These are phyloP conservation scores for Pyrenula aspistea DNA, from an alignment of 495 filamentous ascomycete species.

Conservation along the genomic window DNA sequence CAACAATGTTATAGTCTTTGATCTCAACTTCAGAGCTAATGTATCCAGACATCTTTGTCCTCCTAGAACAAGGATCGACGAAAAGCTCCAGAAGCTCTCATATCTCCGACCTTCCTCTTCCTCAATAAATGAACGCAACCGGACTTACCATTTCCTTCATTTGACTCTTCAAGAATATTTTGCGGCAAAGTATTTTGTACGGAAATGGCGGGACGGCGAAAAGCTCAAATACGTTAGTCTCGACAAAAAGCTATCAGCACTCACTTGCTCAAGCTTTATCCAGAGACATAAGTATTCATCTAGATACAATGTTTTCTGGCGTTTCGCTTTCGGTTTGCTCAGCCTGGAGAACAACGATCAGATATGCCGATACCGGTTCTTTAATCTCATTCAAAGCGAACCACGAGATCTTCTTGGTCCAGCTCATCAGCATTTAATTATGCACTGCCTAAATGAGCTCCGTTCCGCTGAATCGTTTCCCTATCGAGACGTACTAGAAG, in stretches of 20 bases:
- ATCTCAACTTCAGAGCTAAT: slow-evolving; percentile 4
- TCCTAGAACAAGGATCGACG: too few relatives aligned
- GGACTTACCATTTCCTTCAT: slow-evolving; percentile 29
- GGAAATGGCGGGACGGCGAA: slow-evolving; percentile 16
- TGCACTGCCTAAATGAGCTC: slow-evolving; percentile 27
- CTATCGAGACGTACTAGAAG: slow-evolving; percentile 10
- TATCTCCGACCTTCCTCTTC: slow-evolving; percentile 20
- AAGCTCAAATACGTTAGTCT: slow-evolving; percentile 10
- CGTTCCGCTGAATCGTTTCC: slow-evolving; percentile 1
- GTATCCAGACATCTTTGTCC: too few relatives aligned
- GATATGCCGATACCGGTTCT: slow-evolving; percentile 18
- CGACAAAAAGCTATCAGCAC: slow-evolving; percentile 2
- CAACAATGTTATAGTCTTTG: slow-evolving; percentile 24
- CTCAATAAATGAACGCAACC: slow-evolving; percentile 2
- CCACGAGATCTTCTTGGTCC: slow-evolving; percentile 26
- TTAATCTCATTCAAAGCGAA: slow-evolving; percentile 21
- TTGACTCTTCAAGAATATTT: slow-evolving; percentile 30
- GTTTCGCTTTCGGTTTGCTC: slow-evolving; percentile 30
- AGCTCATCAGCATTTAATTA: slow-evolving; percentile 24
- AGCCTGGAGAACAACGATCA: slow-evolving; percentile 2
- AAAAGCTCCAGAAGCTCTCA: slow-evolving; percentile 14
- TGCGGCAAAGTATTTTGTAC: slow-evolving; percentile 29
- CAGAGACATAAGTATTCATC: slow-evolving; percentile 23
- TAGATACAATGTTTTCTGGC: slow-evolving; percentile 30
- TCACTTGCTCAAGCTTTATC: too few relatives aligned